Conservation (phyloP, 108 stramenopile species). For the Fistulifera solaris region DNA sequence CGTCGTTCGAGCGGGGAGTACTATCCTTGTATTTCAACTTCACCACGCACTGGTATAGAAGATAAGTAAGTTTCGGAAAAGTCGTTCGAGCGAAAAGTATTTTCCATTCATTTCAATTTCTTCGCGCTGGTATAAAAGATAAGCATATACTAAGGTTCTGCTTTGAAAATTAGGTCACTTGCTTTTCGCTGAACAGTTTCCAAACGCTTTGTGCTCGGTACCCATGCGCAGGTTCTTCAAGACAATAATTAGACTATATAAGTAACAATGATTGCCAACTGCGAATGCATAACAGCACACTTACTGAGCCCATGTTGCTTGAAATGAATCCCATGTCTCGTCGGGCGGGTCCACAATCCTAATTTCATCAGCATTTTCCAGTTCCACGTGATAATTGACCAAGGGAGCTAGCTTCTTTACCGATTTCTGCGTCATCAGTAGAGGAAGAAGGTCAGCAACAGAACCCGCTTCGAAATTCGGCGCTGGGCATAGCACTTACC, state of each 20-base stretch:
- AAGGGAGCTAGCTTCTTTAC: constrained; percentile 48
- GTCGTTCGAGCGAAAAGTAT: constrained; percentile 92
- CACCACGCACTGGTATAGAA: constrained; percentile 90
- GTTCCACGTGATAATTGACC: constrained; percentile 66
- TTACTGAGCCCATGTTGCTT: constrained; percentile 61
- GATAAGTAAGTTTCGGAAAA: constrained; percentile 34
- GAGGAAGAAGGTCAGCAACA: too few species aligned
- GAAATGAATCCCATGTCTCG: constrained; percentile 58
- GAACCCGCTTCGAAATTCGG: background rate
- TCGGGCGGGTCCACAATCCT: constrained; percentile 42
- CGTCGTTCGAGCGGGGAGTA: constrained; percentile 95
- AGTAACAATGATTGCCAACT: background rate
- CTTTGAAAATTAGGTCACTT: background rate
- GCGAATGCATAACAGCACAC: constrained; percentile 3
- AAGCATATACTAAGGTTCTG: constrained; percentile 8
- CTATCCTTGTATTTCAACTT: constrained; percentile 95
- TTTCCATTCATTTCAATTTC: constrained; percentile 95
- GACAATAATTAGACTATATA: background rate
- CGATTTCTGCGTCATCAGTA: constrained; percentile 11
- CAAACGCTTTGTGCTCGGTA: background rate
- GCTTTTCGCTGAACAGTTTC: background rate
- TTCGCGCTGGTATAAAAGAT: constrained; percentile 93
- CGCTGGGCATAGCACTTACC: too few species aligned
- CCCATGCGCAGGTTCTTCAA: background rate
- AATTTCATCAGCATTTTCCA: constrained; percentile 60